These are phyloP conservation scores for Trichoderma sp. DNA, from an alignment of 2,329 filamentous ascomycete species.

Conservation along the genomic window DNA sequence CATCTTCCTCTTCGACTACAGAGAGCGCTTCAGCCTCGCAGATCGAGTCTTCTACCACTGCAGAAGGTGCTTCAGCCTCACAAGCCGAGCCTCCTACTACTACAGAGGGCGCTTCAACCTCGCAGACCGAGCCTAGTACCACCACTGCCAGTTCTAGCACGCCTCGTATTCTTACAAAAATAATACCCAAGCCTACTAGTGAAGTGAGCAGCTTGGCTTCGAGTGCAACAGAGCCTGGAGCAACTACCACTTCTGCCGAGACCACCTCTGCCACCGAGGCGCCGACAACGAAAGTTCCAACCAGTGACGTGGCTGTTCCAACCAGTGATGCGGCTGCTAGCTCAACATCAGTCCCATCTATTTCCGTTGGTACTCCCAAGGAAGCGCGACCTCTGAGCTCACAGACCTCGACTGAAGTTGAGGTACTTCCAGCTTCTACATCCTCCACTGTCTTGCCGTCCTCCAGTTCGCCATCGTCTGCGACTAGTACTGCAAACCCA, in stretches of 20 bases:
- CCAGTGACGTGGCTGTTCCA: background rate
- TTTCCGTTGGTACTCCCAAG: background rate
- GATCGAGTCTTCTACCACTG: background rate
- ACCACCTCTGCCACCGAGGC: background rate
- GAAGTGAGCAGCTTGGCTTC: background rate
- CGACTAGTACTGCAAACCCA: background rate
- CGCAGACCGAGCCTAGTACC: background rate
- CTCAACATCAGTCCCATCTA: background rate
- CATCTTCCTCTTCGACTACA: background rate
- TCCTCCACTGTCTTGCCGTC: background rate
- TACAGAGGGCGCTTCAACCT: background rate
- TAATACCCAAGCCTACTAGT: background rate
- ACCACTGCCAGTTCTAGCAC: background rate
- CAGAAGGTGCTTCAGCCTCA: background rate
- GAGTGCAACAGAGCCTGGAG: background rate
- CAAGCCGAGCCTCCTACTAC: background rate
- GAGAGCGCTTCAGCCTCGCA: background rate
- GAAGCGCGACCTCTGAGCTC: background rate
- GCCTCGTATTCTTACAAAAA: background rate
- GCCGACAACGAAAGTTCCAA: background rate
- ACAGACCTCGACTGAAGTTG: background rate
- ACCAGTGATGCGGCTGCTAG: background rate
- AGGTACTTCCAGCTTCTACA: background rate
- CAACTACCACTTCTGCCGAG: background rate
- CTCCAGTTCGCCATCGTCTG: background rate